These are phyloP conservation scores for Jatropha podagrica DNA, from an alignment of 441 rosid species.

Conservation along the genomic window DNA sequence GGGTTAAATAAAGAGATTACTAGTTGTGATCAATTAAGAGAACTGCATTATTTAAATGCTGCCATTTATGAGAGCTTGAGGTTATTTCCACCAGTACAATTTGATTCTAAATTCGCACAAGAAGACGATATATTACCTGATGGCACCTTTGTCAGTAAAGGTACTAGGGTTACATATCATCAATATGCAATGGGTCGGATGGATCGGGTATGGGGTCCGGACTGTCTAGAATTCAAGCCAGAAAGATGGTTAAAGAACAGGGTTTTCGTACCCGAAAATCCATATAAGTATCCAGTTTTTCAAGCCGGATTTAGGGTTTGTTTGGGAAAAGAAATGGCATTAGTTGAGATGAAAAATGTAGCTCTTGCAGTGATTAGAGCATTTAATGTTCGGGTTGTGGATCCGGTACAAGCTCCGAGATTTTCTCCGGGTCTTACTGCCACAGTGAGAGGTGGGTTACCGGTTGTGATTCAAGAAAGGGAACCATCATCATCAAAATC, in stretches of 20 bases:
- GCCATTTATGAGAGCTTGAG: conserved; percentile 36
- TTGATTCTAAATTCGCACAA: conserved; percentile 33
- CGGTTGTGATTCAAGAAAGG: conserved; percentile 43
- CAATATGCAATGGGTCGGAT: conserved; percentile 44
- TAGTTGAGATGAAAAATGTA: conserved; percentile 42
- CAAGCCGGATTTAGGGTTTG: conserved; percentile 47
- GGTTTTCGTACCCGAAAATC: conserved; percentile 20
- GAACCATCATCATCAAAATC: conserved; percentile 27
- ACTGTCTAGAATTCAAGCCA: conserved; percentile 41
- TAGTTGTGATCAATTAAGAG: conserved; percentile 17
- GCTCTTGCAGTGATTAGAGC: conserved; percentile 34
- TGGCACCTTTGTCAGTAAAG: conserved; percentile 29
- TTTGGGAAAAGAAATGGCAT: conserved; percentile 43
- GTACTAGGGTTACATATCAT: conserved; percentile 23
- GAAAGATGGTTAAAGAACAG: conserved; percentile 44
- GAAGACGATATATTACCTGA: conserved; percentile 40
- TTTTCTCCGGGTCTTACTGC: conserved; percentile 78
- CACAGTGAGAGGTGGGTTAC: conserved; percentile 70
- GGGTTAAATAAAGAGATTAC: conserved; percentile 5
- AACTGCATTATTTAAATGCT: conserved; percentile 34
- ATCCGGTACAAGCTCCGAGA: conserved; percentile 30
- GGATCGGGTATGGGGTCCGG: conserved; percentile 40
- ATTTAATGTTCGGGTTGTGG: conserved; percentile 17
- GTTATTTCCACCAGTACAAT: conserved; percentile 40
- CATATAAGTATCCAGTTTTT: conserved; percentile 38